A percentile compares a stretch with the other conserved stretches of the same genome.
Evolutionary conservation across 768 basidiomycete species (phyloP).

Genomic region (Boletus rubroflammeus): DNA sequence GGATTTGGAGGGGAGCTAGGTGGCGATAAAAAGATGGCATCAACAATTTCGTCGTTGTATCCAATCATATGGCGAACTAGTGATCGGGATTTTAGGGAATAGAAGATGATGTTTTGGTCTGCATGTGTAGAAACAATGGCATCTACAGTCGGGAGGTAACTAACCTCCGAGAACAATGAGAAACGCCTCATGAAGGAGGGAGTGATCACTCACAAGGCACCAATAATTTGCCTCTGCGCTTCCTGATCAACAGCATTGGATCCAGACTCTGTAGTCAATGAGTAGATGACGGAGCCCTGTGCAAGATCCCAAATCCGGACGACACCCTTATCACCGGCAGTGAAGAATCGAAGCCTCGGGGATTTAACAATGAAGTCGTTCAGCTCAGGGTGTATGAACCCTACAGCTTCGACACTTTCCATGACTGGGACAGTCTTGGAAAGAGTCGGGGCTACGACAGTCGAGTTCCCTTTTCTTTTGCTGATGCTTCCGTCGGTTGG

Average conservation of each 20-base stretch:
- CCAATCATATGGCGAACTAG: slow-evolving; percentile 84
- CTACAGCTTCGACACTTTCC: slow-evolving; percentile 86
- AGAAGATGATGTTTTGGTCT: slow-evolving; percentile 95
- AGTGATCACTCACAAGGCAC: slow-evolving; percentile 66
- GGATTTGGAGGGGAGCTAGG: slow-evolving; percentile 24
- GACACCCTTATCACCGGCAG: slow-evolving; percentile 87
- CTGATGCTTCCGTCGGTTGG: slow-evolving; percentile 14
- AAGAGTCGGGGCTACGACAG: slow-evolving; percentile 51
- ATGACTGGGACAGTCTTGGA: slow-evolving; percentile 78
- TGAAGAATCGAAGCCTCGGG: slow-evolving; percentile 65
- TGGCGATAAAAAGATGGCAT: slow-evolving; percentile 70
- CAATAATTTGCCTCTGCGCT: slow-evolving; percentile 80
- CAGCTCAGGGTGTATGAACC: slow-evolving; percentile 55
- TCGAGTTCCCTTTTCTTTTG: slow-evolving; percentile 42
- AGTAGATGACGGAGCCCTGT: slow-evolving; percentile 58
- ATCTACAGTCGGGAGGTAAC: slow-evolving; percentile 64
- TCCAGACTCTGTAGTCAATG: slow-evolving; percentile 47
- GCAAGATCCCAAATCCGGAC: slow-evolving; percentile 83
- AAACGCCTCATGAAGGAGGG: slow-evolving; percentile 1
- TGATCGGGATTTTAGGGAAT: slow-evolving; percentile 65
- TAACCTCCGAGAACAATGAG: slow-evolving; percentile 32
- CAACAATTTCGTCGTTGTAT: slow-evolving; percentile 98
- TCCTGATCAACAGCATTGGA: slow-evolving; percentile 47
- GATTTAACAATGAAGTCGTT: slow-evolving; percentile 35
- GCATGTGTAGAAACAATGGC: slow-evolving; percentile 82